These are phyloP conservation scores for Aspergillus pseudoglaucus DNA, from an alignment of 2,329 filamentous ascomycete species.

Conservation along the genomic window DNA sequence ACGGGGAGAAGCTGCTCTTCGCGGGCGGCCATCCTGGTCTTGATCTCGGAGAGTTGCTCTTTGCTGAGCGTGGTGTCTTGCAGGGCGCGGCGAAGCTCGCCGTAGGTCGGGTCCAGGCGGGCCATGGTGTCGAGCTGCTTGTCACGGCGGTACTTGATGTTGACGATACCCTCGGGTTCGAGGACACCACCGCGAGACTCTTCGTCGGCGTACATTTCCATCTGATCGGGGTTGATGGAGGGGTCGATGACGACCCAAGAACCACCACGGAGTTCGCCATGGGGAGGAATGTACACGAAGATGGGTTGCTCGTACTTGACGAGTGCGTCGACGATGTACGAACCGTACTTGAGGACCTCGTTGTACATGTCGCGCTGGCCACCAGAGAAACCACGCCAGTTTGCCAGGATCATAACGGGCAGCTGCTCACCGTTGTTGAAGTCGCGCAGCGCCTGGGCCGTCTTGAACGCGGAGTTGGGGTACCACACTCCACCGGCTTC, in stretches of 20 bases:
- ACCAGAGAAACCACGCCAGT: conserved; percentile 99
- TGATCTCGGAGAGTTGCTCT: conserved; percentile 71
- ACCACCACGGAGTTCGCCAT: conserved; percentile 93
- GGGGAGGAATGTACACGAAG: conserved; percentile 97
- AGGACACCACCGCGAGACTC: conserved; percentile 94
- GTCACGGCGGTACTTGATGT: conserved; percentile 97
- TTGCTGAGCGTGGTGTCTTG: conserved; percentile 60
- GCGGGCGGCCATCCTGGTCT: conserved; percentile 73
- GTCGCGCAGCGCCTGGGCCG: conserved; percentile 94
- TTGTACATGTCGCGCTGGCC: conserved; percentile 99
- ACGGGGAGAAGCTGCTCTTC: conserved; percentile 87
- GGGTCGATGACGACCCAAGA: conserved; percentile 99
- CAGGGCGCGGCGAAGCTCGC: conserved; percentile 72
- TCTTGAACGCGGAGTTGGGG: conserved; percentile 99
- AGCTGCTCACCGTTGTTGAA: conserved; percentile 99
- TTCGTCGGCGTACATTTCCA: conserved; percentile 99
- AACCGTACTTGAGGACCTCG: conserved; percentile 98
- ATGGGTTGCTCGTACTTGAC: conserved; percentile 98
- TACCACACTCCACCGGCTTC: conserved; percentile 99
- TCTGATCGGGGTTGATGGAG: conserved; percentile 90
- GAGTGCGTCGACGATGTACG: conserved; percentile 95
- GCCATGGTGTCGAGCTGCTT: conserved; percentile 98
- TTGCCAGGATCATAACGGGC: conserved; percentile 97
- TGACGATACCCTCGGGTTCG: conserved; percentile 95
- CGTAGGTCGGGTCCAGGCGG: conserved; percentile 79